These are phyloP conservation scores for Sesbania bispinosa DNA, from an alignment of 306 rosid species.

Conservation along the genomic window DNA sequence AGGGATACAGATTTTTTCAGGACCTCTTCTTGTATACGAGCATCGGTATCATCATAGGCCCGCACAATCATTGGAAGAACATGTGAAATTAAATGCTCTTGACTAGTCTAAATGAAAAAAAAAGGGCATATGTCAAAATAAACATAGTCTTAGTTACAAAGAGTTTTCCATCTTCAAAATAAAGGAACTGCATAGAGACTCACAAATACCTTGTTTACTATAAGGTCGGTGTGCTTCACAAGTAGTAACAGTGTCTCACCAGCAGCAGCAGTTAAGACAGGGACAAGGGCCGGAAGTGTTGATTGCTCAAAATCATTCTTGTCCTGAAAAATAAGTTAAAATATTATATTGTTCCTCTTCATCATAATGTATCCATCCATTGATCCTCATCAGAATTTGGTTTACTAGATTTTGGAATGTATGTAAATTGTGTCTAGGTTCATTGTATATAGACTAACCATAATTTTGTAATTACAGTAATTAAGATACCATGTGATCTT, in stretches of 20 bases:
- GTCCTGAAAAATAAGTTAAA: slow-evolving; percentile 51
- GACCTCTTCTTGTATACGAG: slow-evolving; percentile 96
- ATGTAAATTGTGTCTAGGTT: background rate
- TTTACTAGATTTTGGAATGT: background rate
- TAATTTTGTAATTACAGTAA: background rate
- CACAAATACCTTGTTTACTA: slow-evolving; percentile 76
- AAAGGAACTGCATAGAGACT: slow-evolving; percentile 8
- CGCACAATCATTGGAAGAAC: slow-evolving; percentile 95
- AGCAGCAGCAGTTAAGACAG: slow-evolving; percentile 77
- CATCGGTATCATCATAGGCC: slow-evolving; percentile 90
- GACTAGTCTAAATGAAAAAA: slow-evolving; percentile 63
- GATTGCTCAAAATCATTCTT: slow-evolving; percentile 90
- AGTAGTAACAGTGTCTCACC: slow-evolving; percentile 90
- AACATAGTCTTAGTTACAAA: slow-evolving; percentile 1
- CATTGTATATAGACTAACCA: background rate
- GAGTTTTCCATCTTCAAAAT: background rate
- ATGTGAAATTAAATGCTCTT: slow-evolving; percentile 70
- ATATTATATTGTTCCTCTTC: background rate
- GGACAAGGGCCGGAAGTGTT: slow-evolving; percentile 93
- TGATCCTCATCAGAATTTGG: background rate
- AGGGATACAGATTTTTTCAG: slow-evolving; percentile 75
- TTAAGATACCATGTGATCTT: background rate
- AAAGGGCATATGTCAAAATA: background rate
- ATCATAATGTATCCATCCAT: background rate
- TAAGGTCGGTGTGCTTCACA: slow-evolving; percentile 86